These are phyloP conservation scores for Sugiyamaella neomexicana DNA, from an alignment of 1,139 yeast genomes.

Conservation along the genomic window DNA sequence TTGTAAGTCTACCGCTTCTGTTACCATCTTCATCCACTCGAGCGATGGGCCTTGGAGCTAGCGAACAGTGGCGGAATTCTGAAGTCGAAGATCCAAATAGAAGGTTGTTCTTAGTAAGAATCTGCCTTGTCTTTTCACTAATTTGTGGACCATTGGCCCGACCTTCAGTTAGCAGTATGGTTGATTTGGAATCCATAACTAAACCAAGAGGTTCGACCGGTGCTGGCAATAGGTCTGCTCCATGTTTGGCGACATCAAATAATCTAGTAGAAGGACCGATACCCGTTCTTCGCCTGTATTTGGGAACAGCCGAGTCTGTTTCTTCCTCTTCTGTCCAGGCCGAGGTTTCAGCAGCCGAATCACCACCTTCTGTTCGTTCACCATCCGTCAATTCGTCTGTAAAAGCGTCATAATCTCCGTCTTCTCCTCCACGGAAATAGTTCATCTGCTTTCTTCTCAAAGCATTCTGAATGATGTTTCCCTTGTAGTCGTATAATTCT, in stretches of 20 bases:
- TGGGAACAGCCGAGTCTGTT: background rate
- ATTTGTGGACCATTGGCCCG: slow-evolving; percentile 14
- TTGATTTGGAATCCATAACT: slow-evolving; percentile 17
- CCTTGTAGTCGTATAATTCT: slow-evolving; percentile 6
- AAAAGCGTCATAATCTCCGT: background rate
- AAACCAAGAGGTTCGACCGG: slow-evolving; percentile 21
- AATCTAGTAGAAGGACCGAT: background rate
- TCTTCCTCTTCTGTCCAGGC: background rate
- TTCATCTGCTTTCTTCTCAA: background rate
- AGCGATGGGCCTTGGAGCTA: background rate
- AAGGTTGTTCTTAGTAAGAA: slow-evolving; percentile 14
- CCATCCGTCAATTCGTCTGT: slow-evolving; percentile 1
- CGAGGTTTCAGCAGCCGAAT: background rate
- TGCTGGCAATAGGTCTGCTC: slow-evolving; percentile 25
- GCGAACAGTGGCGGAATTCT: background rate
- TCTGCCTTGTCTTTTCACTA: slow-evolving; percentile 13
- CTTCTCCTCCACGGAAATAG: slow-evolving; percentile 1
- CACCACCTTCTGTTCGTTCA: background rate
- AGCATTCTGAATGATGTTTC: slow-evolving; percentile 14
- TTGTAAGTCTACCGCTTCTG: slow-evolving; percentile 23
- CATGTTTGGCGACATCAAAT: slow-evolving; percentile 19
- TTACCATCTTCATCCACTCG: background rate
- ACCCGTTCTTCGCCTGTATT: background rate
- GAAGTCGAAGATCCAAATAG: background rate
- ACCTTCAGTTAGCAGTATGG: slow-evolving; percentile 9